Conservation (phyloP, 2,329 filamentous ascomycete species). For the Fusarium pininemorale region DNA sequence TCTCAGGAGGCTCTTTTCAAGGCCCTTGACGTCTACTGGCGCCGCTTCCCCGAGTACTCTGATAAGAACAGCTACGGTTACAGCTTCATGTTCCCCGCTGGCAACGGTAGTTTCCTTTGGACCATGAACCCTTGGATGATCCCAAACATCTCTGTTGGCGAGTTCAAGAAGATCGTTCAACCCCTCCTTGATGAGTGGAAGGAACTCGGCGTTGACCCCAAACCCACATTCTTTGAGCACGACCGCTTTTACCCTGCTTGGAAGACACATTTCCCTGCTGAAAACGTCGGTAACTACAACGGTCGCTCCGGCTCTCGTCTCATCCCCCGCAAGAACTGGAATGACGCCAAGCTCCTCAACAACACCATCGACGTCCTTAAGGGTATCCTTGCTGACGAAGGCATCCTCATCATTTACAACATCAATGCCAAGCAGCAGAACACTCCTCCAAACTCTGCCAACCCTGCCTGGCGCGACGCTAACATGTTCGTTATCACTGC, state of each 20-base stretch:
- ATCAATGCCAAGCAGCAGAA: constrained; percentile 33
- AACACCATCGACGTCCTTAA: constrained; percentile 24
- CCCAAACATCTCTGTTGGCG: constrained; percentile 42
- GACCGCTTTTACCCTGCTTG: constrained; percentile 44
- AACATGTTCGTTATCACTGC: constrained; percentile 47
- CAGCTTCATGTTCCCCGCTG: constrained; percentile 37
- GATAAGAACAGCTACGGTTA: constrained; percentile 41
- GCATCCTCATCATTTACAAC: constrained; percentile 24
- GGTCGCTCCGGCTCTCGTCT: constrained; percentile 41
- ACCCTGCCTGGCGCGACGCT: constrained; percentile 54
- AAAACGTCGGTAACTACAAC: constrained; percentile 38
- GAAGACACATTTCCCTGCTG: constrained; percentile 38
- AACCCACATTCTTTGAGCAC: constrained; percentile 39
- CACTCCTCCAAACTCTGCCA: constrained; percentile 49
- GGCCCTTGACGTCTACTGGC: constrained; percentile 38
- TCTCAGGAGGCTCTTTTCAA: constrained; percentile 44
- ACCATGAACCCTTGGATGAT: constrained; percentile 45
- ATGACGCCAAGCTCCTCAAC: constrained; percentile 14
- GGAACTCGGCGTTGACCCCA: constrained; percentile 42
- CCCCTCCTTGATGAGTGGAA: constrained; percentile 45
- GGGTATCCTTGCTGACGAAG: constrained; percentile 14
- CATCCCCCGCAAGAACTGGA: constrained; percentile 40
- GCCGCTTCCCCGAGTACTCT: constrained; percentile 40
- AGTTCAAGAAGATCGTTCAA: constrained; percentile 38
- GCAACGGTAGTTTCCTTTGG: constrained; percentile 44